phyloP scores from a whole-genome alignment of 306 rosid species.

The Cucumis hystrix region DNA sequence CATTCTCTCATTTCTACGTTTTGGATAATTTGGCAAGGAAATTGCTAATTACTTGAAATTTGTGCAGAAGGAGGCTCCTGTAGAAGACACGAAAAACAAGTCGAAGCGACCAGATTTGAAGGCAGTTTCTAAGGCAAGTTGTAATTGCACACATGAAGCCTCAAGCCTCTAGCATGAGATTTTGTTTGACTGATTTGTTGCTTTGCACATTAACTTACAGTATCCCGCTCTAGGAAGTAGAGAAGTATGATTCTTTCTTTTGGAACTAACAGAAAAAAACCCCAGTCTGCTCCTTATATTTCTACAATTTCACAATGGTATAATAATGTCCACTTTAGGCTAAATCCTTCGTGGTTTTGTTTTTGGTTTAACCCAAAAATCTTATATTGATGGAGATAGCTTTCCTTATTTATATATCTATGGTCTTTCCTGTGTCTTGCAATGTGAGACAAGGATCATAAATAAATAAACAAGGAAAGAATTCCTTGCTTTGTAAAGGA shows the following conservation, averaged over 20 bases:
- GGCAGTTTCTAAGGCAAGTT: conserved; percentile 67
- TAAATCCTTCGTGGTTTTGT: neutral
- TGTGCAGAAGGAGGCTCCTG: conserved; percentile 20
- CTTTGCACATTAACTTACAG: neutral
- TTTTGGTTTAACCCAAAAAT: neutral
- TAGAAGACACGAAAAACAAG: conserved; percentile 16
- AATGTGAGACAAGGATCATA: neutral
- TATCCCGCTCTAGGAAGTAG: neutral
- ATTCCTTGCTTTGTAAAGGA: too few relatives aligned
- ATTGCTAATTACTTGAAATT: neutral
- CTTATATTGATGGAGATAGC: neutral
- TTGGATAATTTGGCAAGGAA: neutral
- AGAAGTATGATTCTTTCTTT: neutral
- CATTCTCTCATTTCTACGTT: neutral
- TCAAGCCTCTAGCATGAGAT: neutral
- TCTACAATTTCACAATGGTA: neutral
- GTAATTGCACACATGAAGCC: neutral
- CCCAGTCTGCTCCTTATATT: too few relatives aligned
- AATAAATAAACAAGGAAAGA: too few relatives aligned
- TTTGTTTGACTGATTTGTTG: neutral
- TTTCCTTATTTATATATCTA: too few relatives aligned
- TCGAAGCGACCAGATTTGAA: conserved; percentile 88
- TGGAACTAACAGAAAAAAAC: neutral
- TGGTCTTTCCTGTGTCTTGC: neutral
- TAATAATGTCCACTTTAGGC: neutral